phyloP scores from a whole-genome alignment of 2,329 filamentous ascomycete genomes.

The Pyricularia sp. region DNA sequence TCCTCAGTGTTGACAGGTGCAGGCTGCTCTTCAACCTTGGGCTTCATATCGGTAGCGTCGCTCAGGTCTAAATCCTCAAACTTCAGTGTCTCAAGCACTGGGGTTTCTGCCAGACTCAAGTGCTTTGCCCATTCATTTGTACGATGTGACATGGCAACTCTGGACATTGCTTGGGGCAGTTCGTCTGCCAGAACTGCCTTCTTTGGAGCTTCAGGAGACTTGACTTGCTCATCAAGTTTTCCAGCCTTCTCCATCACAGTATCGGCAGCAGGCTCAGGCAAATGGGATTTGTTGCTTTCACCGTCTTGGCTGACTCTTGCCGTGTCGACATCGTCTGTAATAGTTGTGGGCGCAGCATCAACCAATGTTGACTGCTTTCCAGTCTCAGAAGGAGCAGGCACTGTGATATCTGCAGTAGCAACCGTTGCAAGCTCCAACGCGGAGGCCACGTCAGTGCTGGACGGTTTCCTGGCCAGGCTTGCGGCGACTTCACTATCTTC shows the following conservation, averaged over 20 bases:
- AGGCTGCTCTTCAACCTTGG: constrained; percentile 33
- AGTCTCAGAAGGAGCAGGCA: background rate
- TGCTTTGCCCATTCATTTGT: constrained; percentile 98
- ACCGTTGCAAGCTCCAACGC: constrained; percentile 6
- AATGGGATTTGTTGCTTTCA: background rate
- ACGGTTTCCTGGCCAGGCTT: constrained; percentile 20
- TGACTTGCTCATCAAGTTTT: constrained; percentile 29
- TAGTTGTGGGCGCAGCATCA: background rate
- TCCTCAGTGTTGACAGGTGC: constrained; percentile 56
- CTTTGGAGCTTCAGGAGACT: constrained; percentile 19
- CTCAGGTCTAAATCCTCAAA: constrained; percentile 29
- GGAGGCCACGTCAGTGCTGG: constrained; percentile 7
- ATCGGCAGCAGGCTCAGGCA: constrained; percentile 18
- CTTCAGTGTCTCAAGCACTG: constrained; percentile 53
- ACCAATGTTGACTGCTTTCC: background rate
- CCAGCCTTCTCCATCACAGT: constrained; percentile 7
- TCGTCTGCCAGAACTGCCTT: constrained; percentile 43
- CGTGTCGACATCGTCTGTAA: background rate
- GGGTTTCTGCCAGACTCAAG: constrained; percentile 65
- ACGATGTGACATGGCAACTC: constrained; percentile 71
- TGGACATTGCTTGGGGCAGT: constrained; percentile 60
- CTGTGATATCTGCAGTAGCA: background rate
- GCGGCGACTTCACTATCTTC: constrained; percentile 29
- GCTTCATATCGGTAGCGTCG: background rate
- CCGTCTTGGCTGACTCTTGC: background rate